A percentile compares a stretch with the other conserved stretches of the same genome.
phyloP scores from a whole-genome alignment of 495 filamentous ascomycete genomes.

The Daldinia bambusicola region DNA sequence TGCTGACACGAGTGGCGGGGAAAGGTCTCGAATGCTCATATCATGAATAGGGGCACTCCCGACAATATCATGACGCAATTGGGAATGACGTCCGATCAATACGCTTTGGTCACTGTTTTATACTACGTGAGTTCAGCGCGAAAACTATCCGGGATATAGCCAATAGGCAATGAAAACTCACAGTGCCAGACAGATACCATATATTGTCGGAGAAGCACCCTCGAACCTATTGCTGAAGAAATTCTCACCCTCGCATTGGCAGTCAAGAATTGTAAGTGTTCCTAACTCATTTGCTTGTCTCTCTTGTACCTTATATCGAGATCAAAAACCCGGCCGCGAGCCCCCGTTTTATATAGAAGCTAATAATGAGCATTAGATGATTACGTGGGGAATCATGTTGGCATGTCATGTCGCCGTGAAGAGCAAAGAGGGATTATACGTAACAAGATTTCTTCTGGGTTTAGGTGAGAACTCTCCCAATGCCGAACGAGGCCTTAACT shows the following conservation, averaged over 20 bases:
- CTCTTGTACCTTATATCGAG: background rate
- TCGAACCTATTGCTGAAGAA: constrained; percentile 55
- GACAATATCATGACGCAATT: constrained; percentile 59
- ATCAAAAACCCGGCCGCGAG: background rate
- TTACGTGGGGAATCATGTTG: constrained; percentile 53
- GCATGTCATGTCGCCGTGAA: constrained; percentile 51
- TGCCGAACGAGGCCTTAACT: no score
- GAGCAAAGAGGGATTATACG: constrained; percentile 50
- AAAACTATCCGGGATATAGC: background rate
- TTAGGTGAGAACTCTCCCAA: constrained; percentile 40
- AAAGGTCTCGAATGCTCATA: constrained; percentile 56
- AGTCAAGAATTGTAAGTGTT: constrained; percentile 49
- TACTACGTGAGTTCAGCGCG: constrained; percentile 45
- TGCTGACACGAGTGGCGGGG: background rate
- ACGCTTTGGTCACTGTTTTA: constrained; percentile 45
- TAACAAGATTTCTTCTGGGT: constrained; percentile 52
- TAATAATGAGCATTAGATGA: constrained; percentile 31
- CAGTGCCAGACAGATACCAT: constrained; percentile 51
- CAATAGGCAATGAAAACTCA: constrained; percentile 28
- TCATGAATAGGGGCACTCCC: constrained; percentile 53
- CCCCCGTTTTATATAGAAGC: background rate
- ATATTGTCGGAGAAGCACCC: constrained; percentile 58
- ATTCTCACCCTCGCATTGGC: constrained; percentile 54
- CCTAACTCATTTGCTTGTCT: background rate
- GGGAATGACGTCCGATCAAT: constrained; percentile 49